Base-by-base conservation (phyloP, 2,329 filamentous ascomycete species). In the Stenocarpella maydis region DNA sequence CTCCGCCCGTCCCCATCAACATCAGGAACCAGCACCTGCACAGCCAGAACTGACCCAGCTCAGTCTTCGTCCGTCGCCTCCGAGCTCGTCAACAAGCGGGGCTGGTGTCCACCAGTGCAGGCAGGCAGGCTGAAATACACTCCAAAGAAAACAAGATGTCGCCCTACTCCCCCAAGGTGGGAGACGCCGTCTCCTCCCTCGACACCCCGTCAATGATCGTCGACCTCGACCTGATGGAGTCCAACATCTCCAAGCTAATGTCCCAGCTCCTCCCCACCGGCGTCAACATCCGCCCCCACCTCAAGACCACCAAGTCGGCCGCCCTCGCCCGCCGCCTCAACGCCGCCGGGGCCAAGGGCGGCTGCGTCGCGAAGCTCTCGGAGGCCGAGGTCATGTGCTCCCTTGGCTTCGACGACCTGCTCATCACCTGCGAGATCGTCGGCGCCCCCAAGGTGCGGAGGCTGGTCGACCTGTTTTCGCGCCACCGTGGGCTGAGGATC, bases 131-230 rank as follows among this genome's bases (percentile, higher is more conserved):
- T 37, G 6, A 37, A 37, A 37, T 7, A 37, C 34, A 10, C 34
- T 12, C 6, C 52, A 37, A 34, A 4, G 9, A 41, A 15, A 53
- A 49, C 5, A 63, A 64, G 19, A 69, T 69, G 67, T 63, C 58
- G 28, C 14, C 67, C 28, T 84, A 84, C 73, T 58, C 74, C 41
- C 82, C 83, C 14, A 76, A 80, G 71, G 72, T 83, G 54, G 84
- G 84, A 60, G 81, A 84, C 71, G 69, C 70, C 15, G 70, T 86
- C 73, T 76, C 77, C 4, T 75, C 74, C 68, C 83, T 87, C 52
- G 86, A 87, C 73, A 87, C 86, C 0, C 86, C 85, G 1, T 86
- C 84, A 65, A 87, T 87, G 84, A 81, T 87, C 53, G 85, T 86
- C 54, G 82, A 87, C 64, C 80, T 87, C 12, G 80, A 84, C 68